Base-by-base conservation (phyloP, 768 basidiomycete species). In the Tephrocybe sp. region DNA sequence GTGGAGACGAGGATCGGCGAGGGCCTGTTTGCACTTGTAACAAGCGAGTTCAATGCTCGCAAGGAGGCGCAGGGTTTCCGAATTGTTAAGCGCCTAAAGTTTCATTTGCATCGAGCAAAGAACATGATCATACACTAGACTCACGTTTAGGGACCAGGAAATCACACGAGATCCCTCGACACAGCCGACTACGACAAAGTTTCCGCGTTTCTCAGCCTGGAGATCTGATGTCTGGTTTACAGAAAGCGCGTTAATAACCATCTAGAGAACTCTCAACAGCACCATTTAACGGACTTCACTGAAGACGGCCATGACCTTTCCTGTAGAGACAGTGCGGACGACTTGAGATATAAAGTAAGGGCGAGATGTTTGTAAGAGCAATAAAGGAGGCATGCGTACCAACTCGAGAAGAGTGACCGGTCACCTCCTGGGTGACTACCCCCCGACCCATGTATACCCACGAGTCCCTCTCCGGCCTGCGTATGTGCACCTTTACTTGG, bases 41-140 rank as follows among this genome's bases (percentile, higher is more conserved):
- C 87, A 90, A 3, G 90, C 88, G 29, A 91, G 80, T 61, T 92
- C 90, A 54, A 92, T 88, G 68, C 84, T 87, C 6, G 89, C 88
- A 34, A 91, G 74, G 42, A 92, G 70, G 36, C 87, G 84, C 27
- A 92, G 76, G 0, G 90, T 91, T 61, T 92, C 89, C 7, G 88
- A 82, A 59, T 87, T 85, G 61, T 89, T 92, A 54, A 89, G 65
- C 1, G 90, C 88, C 89, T 92, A 54, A 6, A 12, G 21, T 43
- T 42, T 31, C 36, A 36, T 25, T 33, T 23, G 16, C 21, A 29
- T 45, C 27, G 47, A 45, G 40, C 24, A 41, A 36, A 36, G 34
- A 31, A 41, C 53, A 25, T 41, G 46, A 22, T 38, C 37, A n/a
- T 52, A 4, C n/a, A 19, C 6, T 4, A 19, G 30, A 62, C 83